Evolutionary conservation across 192 early-diverging fungal species (phyloP).

Genomic region (Coemansia sp.): DNA sequence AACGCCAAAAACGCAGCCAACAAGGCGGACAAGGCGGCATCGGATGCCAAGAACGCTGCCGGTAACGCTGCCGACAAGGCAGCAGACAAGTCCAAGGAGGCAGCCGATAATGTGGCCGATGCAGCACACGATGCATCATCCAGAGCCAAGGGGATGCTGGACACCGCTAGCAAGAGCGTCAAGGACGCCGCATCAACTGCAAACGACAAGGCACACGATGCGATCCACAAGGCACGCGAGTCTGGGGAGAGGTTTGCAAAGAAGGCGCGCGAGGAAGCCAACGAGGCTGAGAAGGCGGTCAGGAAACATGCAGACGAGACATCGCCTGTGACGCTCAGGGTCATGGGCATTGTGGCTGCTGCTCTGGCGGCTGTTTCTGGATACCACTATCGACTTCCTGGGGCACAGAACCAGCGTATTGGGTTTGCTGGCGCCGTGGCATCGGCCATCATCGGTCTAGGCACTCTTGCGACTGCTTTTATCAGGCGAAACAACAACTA

Average conservation of each 20-base stretch:
- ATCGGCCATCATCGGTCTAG: slow-evolving; percentile 45
- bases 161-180: slow-evolving; percentile 47
- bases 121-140: slow-evolving; percentile 21
- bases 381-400: slow-evolving; percentile 51
- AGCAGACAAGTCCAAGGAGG: slow-evolving; percentile 18
- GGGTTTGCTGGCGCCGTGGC: slow-evolving; percentile 48
- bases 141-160: slow-evolving; percentile 35
- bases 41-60: slow-evolving; percentile 17
- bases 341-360: slow-evolving; percentile 39
- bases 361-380: slow-evolving; percentile 43
- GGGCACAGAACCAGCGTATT: slow-evolving; percentile 46
- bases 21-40: slow-evolving; percentile 7
- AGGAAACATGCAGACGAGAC: slow-evolving; percentile 38
- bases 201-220: slow-evolving; percentile 41
- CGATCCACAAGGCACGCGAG: slow-evolving; percentile 28
- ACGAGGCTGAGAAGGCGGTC: slow-evolving; percentile 41
- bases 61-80: slow-evolving; percentile 14
- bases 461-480: slow-evolving; percentile 44
- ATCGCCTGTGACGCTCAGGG: slow-evolving; percentile 23
- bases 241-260: slow-evolving; percentile 42
- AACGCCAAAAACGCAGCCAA: slow-evolving; percentile 20
- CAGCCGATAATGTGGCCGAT: slow-evolving; percentile 22
- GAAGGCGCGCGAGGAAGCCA: slow-evolving; percentile 41
- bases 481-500: slow-evolving; percentile 27
- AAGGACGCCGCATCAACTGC: slow-evolving; percentile 31